Evolutionary conservation across 1,284 basidiomycete species (phyloP).

Genomic region (Cutaneotrichosporon sp.): DNA sequence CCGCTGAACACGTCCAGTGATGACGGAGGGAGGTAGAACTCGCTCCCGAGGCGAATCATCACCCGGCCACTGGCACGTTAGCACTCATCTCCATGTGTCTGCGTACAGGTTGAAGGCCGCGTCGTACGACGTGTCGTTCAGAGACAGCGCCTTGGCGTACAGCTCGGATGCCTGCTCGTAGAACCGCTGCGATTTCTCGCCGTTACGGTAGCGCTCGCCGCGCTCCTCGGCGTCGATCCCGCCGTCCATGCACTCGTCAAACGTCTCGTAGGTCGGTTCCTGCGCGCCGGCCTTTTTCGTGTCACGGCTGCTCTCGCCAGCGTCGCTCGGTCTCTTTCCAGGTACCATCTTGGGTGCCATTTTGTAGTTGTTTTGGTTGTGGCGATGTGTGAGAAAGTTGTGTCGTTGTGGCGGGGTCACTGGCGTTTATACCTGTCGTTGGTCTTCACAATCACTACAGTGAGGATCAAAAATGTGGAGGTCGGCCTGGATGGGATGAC

Average conservation of each 20-base stretch:
- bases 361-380: background rate
- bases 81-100: background rate
- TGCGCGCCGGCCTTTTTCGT: conserved; percentile 33
- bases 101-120: conserved; percentile 47
- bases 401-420: background rate
- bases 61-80: conserved; percentile 38
- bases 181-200: conserved; percentile 46
- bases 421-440: background rate
- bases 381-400: background rate
- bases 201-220: conserved; percentile 47
- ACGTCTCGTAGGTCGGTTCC: conserved; percentile 44
- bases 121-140: conserved; percentile 36
- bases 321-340: conserved; percentile 9
- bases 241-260: conserved; percentile 46
- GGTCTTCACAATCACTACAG: too few relatives aligned
- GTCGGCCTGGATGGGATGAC: background rate
- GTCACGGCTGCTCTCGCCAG: conserved; percentile 12
- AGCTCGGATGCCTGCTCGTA: conserved; percentile 45
- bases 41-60: conserved; percentile 38
- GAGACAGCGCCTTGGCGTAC: conserved; percentile 40
- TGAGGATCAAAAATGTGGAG: background rate
- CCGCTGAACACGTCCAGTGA: conserved; percentile 18
- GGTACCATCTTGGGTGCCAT: conserved; percentile 10
- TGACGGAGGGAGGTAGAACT: conserved; percentile 42
- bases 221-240: conserved; percentile 49